Base-by-base conservation (phyloP, 768 basidiomycete genomes). In the Piloderma croceum region DNA sequence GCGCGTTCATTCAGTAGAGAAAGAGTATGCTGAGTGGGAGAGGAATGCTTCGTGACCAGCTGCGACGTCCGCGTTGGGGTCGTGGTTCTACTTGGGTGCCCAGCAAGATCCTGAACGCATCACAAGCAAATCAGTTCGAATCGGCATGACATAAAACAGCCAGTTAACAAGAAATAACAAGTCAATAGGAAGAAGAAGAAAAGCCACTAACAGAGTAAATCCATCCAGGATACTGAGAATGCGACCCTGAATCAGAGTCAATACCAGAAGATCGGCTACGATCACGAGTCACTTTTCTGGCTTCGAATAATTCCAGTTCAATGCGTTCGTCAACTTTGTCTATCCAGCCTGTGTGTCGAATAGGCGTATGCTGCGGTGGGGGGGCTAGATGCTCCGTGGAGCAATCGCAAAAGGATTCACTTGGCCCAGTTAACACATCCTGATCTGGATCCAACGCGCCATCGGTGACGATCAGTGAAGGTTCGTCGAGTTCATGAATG, bases 1-100 rank as follows among this genome's bases (percentile, higher is more conserved):
- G 79, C 77, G 1, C 81, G 74, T 47, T 83, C 77, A 12, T 74
- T 71, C 13, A 82, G 44, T 6, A 84, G 64, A 10, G 71, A 63
- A 13, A 73, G 57, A 2, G 76, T 79, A 25, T 70, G 65, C 13
- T 70, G 58, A 27, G 62, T 61, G 5, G 70, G 64, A 2, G 67
- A 67, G 23, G 50, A 59, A 42, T 67, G 62, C 24, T 59, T 48
- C 6, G 63, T 67, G 12, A 58, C 27, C 27, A 58, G 39, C 15
- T 10, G 40, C 35, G 44, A 29, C 12, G 34, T 12, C 22, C 15
- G 25, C 15, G 25, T 18, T 12, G 29, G 7, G 18, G 35, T 19
- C 3, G 31, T 23, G n/a, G n/a, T n/a, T 21, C 34, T 13, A 19
- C 24, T 32, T 18, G 2, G 36, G 7, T 17, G 22, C n/a, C n/a